Evolutionary conservation across 257 asterid genomes (phyloP).

Genomic region (Paulownia fortunei): DNA sequence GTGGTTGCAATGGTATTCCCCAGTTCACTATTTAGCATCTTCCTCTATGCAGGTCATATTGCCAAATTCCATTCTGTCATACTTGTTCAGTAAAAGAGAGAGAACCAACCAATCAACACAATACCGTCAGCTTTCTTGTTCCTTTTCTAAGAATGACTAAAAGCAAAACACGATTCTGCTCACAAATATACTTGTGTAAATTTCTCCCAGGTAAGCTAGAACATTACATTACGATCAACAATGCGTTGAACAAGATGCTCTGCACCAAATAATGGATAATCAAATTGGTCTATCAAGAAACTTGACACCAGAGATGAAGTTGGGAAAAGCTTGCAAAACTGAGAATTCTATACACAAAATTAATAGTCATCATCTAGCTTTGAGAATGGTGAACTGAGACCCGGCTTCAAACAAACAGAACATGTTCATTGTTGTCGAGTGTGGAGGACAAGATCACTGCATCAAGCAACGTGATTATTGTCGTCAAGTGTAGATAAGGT

Average conservation of each 20-base stretch:
- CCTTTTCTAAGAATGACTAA: too few species aligned
- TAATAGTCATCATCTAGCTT: neutral
- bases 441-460: neutral
- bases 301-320: neutral
- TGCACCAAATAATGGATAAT: neutral
- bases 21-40: neutral
- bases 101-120: too few species aligned
- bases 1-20: too few species aligned
- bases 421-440: neutral
- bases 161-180: slow-evolving; percentile 2
- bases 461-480: neutral
- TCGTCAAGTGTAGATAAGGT: neutral
- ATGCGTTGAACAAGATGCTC: neutral
- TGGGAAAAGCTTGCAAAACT: neutral
- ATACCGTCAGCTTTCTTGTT: too few species aligned
- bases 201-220: neutral
- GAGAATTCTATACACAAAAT: neutral
- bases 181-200: neutral
- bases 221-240: neutral
- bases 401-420: neutral
- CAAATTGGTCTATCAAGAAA: neutral
- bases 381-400: neutral
- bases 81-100: too few species aligned
- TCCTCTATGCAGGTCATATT: too few species aligned
- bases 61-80: too few species aligned